phyloP scores from a whole-genome alignment of 148 eudicot genomes.

The Rhododendron simsii region DNA sequence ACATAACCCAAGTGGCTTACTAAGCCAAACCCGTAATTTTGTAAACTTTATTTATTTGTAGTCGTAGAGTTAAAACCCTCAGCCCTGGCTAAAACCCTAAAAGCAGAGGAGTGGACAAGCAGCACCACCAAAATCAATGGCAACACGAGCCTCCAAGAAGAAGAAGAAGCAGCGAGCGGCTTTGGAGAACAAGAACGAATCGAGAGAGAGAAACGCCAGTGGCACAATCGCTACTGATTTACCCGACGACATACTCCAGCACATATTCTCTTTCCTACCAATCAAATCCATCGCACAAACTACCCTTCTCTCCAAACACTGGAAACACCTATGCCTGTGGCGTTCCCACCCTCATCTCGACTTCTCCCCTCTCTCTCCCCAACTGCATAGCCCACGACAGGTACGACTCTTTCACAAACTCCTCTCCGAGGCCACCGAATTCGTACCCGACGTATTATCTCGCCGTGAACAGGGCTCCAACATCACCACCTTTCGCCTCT shows the following conservation, averaged over 20 bases:
- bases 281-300: not conserved
- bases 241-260: not conserved
- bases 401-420: too few species aligned
- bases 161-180: not conserved
- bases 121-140: too few species aligned
- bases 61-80: too few species aligned
- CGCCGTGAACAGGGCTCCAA: not conserved
- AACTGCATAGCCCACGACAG: not conserved
- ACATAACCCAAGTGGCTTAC: too few species aligned
- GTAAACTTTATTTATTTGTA: too few species aligned
- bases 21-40: too few species aligned
- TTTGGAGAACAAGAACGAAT: not conserved
- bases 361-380: not conserved
- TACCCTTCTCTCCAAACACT: not conserved
- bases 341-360: not conserved
- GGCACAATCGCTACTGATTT: not conserved
- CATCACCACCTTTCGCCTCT: conserved; percentile 10
- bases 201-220: not conserved
- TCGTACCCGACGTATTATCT: too few species aligned
- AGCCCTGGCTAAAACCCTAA: too few species aligned
- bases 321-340: not conserved
- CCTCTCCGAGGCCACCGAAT: too few species aligned
- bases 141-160: not conserved
- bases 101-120: too few species aligned
- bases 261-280: not conserved